phyloP scores from a whole-genome alignment of 257 asterid genomes.

The Nicotiana obtusifolia region DNA sequence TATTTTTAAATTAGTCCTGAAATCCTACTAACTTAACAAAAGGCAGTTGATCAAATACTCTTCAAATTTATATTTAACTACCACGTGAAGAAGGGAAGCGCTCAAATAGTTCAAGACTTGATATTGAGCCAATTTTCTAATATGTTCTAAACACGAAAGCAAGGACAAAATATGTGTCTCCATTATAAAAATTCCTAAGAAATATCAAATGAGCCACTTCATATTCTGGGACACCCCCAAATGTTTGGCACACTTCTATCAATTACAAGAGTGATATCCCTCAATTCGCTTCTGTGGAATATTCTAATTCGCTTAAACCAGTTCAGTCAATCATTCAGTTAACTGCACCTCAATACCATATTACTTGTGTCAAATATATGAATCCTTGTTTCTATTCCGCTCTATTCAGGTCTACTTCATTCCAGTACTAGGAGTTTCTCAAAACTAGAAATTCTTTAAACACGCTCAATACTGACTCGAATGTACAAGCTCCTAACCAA shows the following conservation, averaged over 20 bases:
- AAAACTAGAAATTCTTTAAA: background rate
- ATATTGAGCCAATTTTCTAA: background rate
- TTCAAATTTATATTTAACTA: background rate
- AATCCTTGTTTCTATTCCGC: background rate
- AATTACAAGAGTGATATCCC: background rate
- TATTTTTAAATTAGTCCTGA: background rate
- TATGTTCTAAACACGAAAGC: background rate
- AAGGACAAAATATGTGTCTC: background rate
- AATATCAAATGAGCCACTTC: background rate
- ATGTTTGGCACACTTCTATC: background rate
- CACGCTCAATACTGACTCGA: background rate
- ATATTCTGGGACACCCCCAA: background rate
- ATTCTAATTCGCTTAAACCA: background rate
- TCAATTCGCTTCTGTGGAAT: background rate
- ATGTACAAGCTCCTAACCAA: background rate
- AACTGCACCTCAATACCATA: background rate
- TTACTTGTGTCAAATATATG: background rate
- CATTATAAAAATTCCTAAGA: background rate
- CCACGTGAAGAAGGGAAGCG: background rate
- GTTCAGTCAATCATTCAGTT: background rate
- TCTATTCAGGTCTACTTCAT: background rate
- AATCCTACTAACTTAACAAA: background rate
- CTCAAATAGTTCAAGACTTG: background rate
- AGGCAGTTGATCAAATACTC: background rate
- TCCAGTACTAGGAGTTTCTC: background rate